Evolutionary conservation across 192 early-diverging fungal species (phyloP).

Genomic region (Rhizoclosmatium sp.): DNA sequence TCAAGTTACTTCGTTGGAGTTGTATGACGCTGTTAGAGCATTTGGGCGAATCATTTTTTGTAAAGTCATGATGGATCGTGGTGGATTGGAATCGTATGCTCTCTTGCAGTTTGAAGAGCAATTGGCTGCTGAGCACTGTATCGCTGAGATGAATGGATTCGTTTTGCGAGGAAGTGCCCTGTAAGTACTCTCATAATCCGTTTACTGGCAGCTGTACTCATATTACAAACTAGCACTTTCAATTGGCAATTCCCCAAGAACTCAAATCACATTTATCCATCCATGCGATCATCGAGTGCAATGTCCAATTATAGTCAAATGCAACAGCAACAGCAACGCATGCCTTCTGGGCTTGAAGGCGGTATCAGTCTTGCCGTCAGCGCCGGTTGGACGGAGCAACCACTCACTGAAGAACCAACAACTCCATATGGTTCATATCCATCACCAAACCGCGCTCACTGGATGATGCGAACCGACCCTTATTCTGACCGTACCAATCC

Average conservation of each 20-base stretch:
- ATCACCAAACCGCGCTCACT: neutral
- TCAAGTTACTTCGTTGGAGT: conserved; percentile 51
- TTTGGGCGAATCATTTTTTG: conserved; percentile 61
- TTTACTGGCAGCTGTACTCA: neutral
- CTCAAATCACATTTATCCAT: conserved; percentile 57
- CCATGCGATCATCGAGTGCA: conserved; percentile 19
- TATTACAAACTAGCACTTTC: conserved; percentile 38
- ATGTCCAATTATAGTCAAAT: neutral
- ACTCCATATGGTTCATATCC: conserved; percentile 5
- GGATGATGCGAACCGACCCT: conserved; percentile 5
- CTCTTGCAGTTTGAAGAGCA: conserved; percentile 63
- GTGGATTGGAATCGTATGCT: conserved; percentile 54
- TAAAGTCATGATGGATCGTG: conserved; percentile 61
- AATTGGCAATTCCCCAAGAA: conserved; percentile 61
- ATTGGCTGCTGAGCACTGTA: conserved; percentile 53
- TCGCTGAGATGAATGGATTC: conserved; percentile 53
- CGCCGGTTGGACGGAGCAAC: conserved; percentile 36
- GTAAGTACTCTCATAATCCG: conserved; percentile 39
- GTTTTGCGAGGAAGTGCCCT: conserved; percentile 43
- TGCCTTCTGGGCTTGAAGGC: conserved; percentile 36
- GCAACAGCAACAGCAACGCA: neutral
- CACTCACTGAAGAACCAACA: conserved; percentile 1
- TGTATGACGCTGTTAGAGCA: conserved; percentile 50
- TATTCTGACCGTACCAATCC: neutral
- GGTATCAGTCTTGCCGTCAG: conserved; percentile 30